These are phyloP conservation scores for Penicillium silybi DNA, from an alignment of 495 filamentous ascomycete genomes.

Conservation along the genomic window DNA sequence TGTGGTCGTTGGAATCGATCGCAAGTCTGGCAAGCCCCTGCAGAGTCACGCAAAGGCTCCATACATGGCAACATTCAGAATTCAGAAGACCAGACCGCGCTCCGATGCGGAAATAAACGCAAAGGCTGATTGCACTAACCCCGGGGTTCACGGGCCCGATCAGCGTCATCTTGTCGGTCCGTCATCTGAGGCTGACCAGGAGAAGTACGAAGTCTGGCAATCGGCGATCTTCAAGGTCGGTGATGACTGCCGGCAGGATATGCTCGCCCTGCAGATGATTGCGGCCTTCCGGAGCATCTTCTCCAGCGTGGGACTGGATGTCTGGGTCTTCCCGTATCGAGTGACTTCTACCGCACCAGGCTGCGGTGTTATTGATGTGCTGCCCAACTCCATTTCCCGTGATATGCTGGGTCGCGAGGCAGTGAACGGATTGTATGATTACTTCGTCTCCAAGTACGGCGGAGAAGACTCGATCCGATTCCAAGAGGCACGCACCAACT, in stretches of 20 bases:
- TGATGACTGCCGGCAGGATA: conserved; percentile 96
- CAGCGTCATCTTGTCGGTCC: conserved; percentile 51
- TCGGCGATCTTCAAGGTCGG: conserved; percentile 99
- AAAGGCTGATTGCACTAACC: conserved; percentile 10
- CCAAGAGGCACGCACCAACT: conserved; percentile 93
- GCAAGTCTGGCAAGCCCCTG: conserved; percentile 93
- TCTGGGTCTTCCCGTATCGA: conserved; percentile 94
- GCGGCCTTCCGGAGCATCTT: conserved; percentile 96
- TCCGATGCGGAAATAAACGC: conserved; percentile 24
- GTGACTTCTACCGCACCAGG: conserved; percentile 98
- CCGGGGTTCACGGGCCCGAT: conserved; percentile 32
- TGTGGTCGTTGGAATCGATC: conserved; percentile 93
- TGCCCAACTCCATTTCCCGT: conserved; percentile 95
- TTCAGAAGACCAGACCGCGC: conserved; percentile 68
- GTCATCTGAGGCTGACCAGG: conserved; percentile 29
- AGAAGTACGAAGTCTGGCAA: conserved; percentile 90
- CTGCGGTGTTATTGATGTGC: conserved; percentile 95
- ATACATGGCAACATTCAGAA: conserved; percentile 97
- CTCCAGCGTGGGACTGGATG: conserved; percentile 86
- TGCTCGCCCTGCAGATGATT: conserved; percentile 96
- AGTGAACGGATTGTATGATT: conserved; percentile 96
- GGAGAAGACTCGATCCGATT: conserved; percentile 90
- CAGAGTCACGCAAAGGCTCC: conserved; percentile 98
- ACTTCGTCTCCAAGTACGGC: conserved; percentile 95
- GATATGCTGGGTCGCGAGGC: conserved; percentile 98